Conservation (phyloP, 2,329 filamentous ascomycete genomes). For the Didymella exigua region DNA sequence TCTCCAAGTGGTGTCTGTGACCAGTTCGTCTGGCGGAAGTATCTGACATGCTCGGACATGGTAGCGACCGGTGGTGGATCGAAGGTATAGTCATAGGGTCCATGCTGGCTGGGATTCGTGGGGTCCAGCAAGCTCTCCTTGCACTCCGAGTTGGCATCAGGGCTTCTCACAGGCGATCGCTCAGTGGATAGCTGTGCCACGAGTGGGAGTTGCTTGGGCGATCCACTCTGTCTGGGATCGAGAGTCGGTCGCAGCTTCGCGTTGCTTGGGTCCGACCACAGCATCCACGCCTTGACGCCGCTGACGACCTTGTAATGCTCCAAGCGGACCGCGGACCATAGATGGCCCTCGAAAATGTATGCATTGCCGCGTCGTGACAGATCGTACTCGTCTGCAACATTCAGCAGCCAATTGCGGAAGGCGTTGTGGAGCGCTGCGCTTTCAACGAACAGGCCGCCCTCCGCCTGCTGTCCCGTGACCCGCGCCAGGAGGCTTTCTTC, state of each 20-base stretch:
- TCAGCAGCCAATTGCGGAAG: conserved; percentile 38
- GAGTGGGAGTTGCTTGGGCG: conserved; percentile 50
- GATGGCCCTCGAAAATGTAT: conserved; percentile 33
- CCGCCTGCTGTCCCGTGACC: conserved; percentile 25
- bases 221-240: conserved; percentile 36
- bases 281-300: conserved; percentile 22
- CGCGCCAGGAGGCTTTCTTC: conserved; percentile 23
- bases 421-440: conserved; percentile 23
- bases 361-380: conserved; percentile 16
- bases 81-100: conserved; percentile 24
- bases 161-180: neutral
- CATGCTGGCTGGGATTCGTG: conserved; percentile 9
- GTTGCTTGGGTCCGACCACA: conserved; percentile 17
- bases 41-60: conserved; percentile 70
- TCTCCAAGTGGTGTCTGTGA: conserved; percentile 71
- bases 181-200: neutral
- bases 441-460: conserved; percentile 21
- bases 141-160: neutral
- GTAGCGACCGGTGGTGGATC: conserved; percentile 14
- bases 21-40: conserved; percentile 75
- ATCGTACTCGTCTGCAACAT: conserved; percentile 18
- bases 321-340: conserved; percentile 36
- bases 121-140: neutral
- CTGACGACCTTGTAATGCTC: conserved; percentile 38
- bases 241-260: neutral